A percentile compares a stretch with the other conserved stretches of the same genome.
These are phyloP conservation scores for Bromus sterilis DNA, from an alignment of 176 grass and related monocot species.

Conservation along the genomic window DNA sequence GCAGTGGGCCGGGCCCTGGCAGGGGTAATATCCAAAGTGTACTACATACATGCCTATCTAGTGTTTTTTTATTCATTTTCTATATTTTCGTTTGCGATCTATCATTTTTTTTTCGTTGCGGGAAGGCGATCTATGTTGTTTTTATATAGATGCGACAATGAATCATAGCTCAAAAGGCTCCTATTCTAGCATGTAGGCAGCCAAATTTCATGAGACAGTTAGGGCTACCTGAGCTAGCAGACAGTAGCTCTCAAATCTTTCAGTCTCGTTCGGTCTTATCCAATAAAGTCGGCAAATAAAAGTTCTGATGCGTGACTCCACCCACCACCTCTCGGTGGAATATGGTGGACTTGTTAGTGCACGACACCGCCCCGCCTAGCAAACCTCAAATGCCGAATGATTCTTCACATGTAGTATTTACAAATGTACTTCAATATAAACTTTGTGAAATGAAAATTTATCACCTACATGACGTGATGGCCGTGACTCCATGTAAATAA, in stretches of 20 bases:
- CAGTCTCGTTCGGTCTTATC: neutral
- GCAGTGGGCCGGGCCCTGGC: neutral
- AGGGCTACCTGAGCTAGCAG: neutral
- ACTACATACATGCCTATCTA: neutral
- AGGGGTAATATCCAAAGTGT: neutral
- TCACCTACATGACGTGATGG: too few relatives aligned
- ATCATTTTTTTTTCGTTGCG: neutral
- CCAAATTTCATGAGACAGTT: neutral
- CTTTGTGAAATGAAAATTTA: neutral
- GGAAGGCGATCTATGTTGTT: neutral
- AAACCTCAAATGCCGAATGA: neutral
- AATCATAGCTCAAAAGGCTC: neutral
- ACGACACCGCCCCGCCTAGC: neutral
- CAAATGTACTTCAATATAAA: neutral
- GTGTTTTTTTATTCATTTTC: neutral
- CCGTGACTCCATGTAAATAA: too few relatives aligned
- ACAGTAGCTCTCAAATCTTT: constrained; percentile 5
- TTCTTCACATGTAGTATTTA: too few relatives aligned
- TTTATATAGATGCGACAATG: neutral
- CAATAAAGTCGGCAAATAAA: neutral
- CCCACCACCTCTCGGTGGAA: neutral
- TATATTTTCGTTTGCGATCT: neutral
- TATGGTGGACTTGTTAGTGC: neutral
- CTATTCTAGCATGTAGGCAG: neutral
- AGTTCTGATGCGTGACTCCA: neutral